Conservation (phyloP, 371 early-diverging fungal genomes). For the Mucor ambiguus region DNA sequence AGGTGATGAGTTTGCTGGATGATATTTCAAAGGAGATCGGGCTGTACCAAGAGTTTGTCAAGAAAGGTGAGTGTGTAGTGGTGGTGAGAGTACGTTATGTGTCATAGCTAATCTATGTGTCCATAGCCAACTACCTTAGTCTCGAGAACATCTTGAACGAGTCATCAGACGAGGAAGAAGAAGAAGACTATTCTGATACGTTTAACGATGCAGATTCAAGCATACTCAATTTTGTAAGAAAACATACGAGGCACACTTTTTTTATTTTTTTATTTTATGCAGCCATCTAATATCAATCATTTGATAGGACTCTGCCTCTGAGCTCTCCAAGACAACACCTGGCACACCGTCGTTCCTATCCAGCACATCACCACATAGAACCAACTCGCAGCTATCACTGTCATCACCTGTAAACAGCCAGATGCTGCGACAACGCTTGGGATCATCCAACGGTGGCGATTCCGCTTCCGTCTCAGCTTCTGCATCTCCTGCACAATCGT, state of each 20-base stretch:
- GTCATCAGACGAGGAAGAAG: slow-evolving; percentile 46
- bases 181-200: slow-evolving; percentile 26
- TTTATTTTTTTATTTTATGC: no score
- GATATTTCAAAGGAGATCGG: slow-evolving; percentile 67
- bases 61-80: slow-evolving; percentile 56
- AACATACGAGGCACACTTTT: background rate
- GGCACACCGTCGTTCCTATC: slow-evolving; percentile 25
- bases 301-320: slow-evolving; percentile 45
- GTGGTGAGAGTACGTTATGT: no score
- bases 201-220: slow-evolving; percentile 42
- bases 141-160: slow-evolving; percentile 60
- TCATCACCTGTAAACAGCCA: slow-evolving; percentile 11
- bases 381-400: slow-evolving; percentile 15
- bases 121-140: slow-evolving; percentile 48
- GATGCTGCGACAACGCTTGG: slow-evolving; percentile 16
- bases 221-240: slow-evolving; percentile 39
- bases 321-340: slow-evolving; percentile 37
- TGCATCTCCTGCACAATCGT: slow-evolving; percentile 8
- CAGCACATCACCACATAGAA: slow-evolving; percentile 18
- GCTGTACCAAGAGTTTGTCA: slow-evolving; percentile 78
- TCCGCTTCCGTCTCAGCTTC: background rate
- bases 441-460: slow-evolving; percentile 21
- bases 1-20: slow-evolving; percentile 60
- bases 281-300: background rate
- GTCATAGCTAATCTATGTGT: background rate